phyloP scores from a whole-genome alignment of 345 rosid species.

The Psidium guajava region DNA sequence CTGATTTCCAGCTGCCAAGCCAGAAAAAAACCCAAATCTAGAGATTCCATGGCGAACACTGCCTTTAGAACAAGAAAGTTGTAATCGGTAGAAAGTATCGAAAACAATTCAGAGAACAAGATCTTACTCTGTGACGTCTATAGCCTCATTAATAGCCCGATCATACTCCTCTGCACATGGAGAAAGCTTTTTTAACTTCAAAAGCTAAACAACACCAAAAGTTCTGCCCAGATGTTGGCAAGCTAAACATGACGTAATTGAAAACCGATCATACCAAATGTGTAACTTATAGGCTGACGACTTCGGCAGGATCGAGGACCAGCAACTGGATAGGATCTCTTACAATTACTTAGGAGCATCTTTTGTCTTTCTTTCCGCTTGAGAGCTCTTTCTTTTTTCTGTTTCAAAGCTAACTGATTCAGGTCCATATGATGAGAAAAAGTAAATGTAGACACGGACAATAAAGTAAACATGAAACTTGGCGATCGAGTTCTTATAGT shows the following conservation, averaged over 20 bases:
- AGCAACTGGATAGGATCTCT: constrained; percentile 19
- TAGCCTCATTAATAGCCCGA: constrained; percentile 61
- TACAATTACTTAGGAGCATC: constrained; percentile 25
- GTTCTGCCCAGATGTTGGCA: background rate
- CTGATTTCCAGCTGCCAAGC: background rate
- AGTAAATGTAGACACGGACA: background rate
- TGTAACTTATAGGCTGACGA: constrained; percentile 46
- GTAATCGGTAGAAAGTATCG: background rate
- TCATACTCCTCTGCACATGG: constrained; percentile 60
- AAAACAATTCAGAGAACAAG: background rate
- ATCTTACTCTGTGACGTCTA: constrained; percentile 49
- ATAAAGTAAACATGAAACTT: background rate
- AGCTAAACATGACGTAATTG: background rate
- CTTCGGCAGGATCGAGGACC: constrained; percentile 56
- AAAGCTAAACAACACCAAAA: background rate
- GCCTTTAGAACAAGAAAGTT: background rate
- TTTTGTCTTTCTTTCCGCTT: constrained; percentile 47
- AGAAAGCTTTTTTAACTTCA: constrained; percentile 1
- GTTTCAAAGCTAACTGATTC: constrained; percentile 2
- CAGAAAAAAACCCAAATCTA: background rate
- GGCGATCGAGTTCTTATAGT: background rate
- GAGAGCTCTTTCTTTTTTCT: constrained; percentile 64
- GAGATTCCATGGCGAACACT: background rate
- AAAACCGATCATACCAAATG: constrained; percentile 43
- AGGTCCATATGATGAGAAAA: background rate